phyloP scores from a whole-genome alignment of 2,329 filamentous ascomycete genomes.

The Diplodia sapinea region DNA sequence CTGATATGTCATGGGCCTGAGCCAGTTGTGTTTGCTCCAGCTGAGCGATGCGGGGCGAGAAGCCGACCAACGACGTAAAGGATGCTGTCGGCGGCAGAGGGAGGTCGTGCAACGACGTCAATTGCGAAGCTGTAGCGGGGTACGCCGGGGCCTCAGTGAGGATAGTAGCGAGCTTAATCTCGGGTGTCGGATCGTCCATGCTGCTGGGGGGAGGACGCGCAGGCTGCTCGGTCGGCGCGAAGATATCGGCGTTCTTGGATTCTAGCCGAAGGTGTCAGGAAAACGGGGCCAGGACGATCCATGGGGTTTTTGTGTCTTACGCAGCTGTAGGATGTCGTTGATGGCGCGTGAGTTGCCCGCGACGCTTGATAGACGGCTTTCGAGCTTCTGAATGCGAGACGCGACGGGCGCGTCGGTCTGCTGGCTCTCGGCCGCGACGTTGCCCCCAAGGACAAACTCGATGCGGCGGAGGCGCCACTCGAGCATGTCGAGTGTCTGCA shows the following conservation, averaged over 20 bases:
- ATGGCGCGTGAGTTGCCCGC: constrained; percentile 49
- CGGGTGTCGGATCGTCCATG: constrained; percentile 23
- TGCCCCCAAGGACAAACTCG: constrained; percentile 51
- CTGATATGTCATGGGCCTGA: constrained; percentile 67
- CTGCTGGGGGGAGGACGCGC: constrained; percentile 24
- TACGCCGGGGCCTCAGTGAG: constrained; percentile 53
- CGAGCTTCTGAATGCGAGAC: constrained; percentile 47
- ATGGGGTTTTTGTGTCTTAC: constrained; percentile 35
- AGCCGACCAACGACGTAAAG: constrained; percentile 61
- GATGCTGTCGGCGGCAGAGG: constrained; percentile 50
- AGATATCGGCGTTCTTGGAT: constrained; percentile 50
- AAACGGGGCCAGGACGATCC: background rate
- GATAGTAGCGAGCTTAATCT: constrained; percentile 45
- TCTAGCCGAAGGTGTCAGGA: constrained; percentile 37
- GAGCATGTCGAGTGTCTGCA: constrained; percentile 52
- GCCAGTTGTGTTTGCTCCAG: constrained; percentile 65
- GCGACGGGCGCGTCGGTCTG: constrained; percentile 39
- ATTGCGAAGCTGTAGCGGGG: constrained; percentile 50
- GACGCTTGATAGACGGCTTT: constrained; percentile 48
- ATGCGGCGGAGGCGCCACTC: constrained; percentile 54
- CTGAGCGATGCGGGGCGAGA: constrained; percentile 67
- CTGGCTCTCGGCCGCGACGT: constrained; percentile 36
- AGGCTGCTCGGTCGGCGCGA: constrained; percentile 33
- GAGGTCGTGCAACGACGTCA: constrained; percentile 53
- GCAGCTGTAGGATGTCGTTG: constrained; percentile 49